These are phyloP conservation scores for Penicillium psychrosexuale DNA, from an alignment of 2,329 filamentous ascomycete species.

Conservation along the genomic window DNA sequence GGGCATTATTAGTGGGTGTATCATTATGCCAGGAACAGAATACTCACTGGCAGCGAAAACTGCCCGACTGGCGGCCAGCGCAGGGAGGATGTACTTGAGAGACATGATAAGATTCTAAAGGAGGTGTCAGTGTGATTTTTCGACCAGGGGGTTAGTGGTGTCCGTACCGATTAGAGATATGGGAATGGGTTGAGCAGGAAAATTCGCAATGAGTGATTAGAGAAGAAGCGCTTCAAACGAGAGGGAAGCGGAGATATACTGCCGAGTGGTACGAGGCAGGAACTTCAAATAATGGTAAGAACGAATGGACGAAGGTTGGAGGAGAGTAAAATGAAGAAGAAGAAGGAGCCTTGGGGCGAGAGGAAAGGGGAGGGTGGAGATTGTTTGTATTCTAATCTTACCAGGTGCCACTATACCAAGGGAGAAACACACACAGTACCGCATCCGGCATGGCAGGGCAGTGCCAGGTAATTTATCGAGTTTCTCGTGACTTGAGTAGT, in stretches of 20 bases:
- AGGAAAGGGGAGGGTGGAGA: conserved; percentile 34
- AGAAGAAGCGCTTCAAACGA: conserved; percentile 19
- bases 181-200: conserved; percentile 26
- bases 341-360: conserved; percentile 28
- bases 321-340: conserved; percentile 31
- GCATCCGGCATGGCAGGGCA: conserved; percentile 12
- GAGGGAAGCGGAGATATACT: conserved; percentile 26
- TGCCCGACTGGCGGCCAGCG: conserved; percentile 52
- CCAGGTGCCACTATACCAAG: conserved; percentile 17
- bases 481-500: neutral
- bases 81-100: conserved; percentile 56
- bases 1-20: neutral
- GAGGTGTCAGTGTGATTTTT: conserved; percentile 4
- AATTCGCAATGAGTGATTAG: conserved; percentile 9
- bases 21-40: neutral
- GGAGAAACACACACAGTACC: conserved; percentile 20
- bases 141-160: conserved; percentile 8
- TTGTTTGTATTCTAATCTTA: conserved; percentile 19
- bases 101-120: conserved; percentile 42
- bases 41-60: conserved; percentile 48
- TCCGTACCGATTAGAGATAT: conserved; percentile 26
- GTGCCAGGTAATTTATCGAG: conserved; percentile 1
- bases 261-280: conserved; percentile 1
- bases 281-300: conserved; percentile 19
- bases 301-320: conserved; percentile 29